Evolutionary conservation across 2,329 filamentous ascomycete species (phyloP), one percentile per base, ranked within the genome.

Genomic region (Eurotiales sp.): DNA sequence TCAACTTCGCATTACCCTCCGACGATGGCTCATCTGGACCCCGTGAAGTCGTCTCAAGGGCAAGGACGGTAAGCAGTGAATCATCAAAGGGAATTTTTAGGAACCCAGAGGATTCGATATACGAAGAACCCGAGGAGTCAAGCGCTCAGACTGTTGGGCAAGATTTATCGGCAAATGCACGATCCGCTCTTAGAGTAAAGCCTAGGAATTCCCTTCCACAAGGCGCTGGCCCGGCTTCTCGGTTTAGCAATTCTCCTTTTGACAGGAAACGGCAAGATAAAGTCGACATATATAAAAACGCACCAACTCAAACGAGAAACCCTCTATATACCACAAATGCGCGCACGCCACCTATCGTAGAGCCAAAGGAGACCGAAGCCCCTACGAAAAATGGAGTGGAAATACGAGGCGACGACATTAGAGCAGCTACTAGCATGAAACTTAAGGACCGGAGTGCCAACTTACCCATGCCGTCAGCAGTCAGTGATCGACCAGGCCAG

Each of bases 401-500:
- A 69, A 83, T 96, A 56, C 83, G 91, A 59, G 77, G 87, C 62
- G 86, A 96, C 46, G 92, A 97, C 54, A 93, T 97, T 58, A 84
- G 89, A 54, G 83, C 88, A 59, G 92, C 92, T 50, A 97, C 92
- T 7, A 93, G 88, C 72, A 95, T 95, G 82, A 86, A 78, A 66
- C 76, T 93, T 57, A 90, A 84, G 67, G 90, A 96, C 70, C 85
- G 91, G 64, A 96, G 90, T 71, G 73, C 84, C 52, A 95, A 88
- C 66, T 77, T 97, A 56, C 92, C 91, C 23, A 92, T 87, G 64
- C 92, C 92, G 58, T 89, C 88, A 50, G 86, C 88, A 64, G 91
- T 97, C 70, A 96, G 90, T 74, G 87, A 96, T 74, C 87, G 81
- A 65, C 87, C 88, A 61, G 90, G 90, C 61, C 84, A 92, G 66